These are phyloP conservation scores for Laetiporus sulphureus DNA, from an alignment of 1,284 basidiomycete genomes.

Conservation along the genomic window DNA sequence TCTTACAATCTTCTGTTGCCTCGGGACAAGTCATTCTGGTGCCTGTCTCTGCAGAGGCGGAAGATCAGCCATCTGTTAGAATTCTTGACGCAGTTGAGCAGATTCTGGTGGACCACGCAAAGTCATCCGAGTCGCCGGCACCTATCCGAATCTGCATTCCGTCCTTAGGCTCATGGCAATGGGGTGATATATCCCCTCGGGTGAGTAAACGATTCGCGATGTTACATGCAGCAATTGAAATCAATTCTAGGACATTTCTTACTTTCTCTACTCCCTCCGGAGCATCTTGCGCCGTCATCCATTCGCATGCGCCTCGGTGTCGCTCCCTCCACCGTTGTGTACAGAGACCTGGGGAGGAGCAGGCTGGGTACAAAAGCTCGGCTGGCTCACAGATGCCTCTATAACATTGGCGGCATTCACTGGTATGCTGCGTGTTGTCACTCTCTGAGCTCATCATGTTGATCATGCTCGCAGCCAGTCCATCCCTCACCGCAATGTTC, in stretches of 20 bases:
- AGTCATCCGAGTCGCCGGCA: slow-evolving; percentile 14
- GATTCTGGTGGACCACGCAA: slow-evolving; percentile 11
- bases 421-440: slow-evolving; percentile 37
- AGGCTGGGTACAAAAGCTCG: slow-evolving; percentile 72
- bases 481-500: slow-evolving; percentile 60
- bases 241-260: slow-evolving; percentile 51
- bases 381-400: slow-evolving; percentile 73
- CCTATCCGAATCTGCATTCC: slow-evolving; percentile 64
- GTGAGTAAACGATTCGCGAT: slow-evolving; percentile 33
- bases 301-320: slow-evolving; percentile 59
- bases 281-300: slow-evolving; percentile 51
- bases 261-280: slow-evolving; percentile 65
- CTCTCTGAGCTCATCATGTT: slow-evolving; percentile 3
- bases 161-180: slow-evolving; percentile 62
- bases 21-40: slow-evolving; percentile 33
- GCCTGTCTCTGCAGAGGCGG: slow-evolving; percentile 11
- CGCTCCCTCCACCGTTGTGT: slow-evolving; percentile 56
- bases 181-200: slow-evolving; percentile 55
- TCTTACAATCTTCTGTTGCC: slow-evolving; percentile 37
- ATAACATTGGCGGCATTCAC: slow-evolving; percentile 77
- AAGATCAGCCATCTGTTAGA: slow-evolving; percentile 7
- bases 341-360: slow-evolving; percentile 48
- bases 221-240: slow-evolving; percentile 4
- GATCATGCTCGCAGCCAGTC: slow-evolving; percentile 44
- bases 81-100: slow-evolving; percentile 15